Evolutionary conservation across 129 eudicot species (phyloP), one percentile per base, ranked within the genome.

Genomic region (Arctium minus): DNA sequence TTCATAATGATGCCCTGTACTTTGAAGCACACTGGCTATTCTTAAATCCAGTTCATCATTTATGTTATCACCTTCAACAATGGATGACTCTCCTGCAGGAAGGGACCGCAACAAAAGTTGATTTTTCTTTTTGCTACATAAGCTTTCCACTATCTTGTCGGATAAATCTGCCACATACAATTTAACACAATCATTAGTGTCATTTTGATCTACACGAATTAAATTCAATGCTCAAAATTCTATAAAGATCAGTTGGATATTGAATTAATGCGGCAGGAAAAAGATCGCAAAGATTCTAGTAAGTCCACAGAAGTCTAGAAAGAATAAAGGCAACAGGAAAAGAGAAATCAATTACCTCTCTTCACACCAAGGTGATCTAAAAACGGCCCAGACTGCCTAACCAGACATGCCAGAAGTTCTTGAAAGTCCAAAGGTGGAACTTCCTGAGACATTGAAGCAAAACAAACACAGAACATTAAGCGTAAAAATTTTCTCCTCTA

Each of bases 1-100:
- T 69, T 93, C 99, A 44, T 93, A 89, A 83, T 85, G 85, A 72
- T 96, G 98, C 15, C 99, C 99, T 18, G 99, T 96, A 82, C 99
- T 96, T 81, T 89, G 98, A 79, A 96, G 86, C 32, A 96, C 97
- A 82, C 98, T 96, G 48, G 97, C 93, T 64, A 93, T 80, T 89
- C 99, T 91, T 79, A 89, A 73, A 88, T 96, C 99, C 39, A 96
- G 75, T 76, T 93, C 98, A 88, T 93, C 99, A 64, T 33, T 85
- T 36, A 85, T 80, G 65, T 84, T 87, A 29, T 91, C 92, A 53
- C 86, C 83, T 80, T 91, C 94, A 71, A 82, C 36, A 36, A 79
- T 81, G 31, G 93, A 88, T 3, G 94, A 64, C 29, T 93, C 98
- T 65, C 88, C 88, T 9, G 81, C 77, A 72, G 94, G 90, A 73